These are phyloP conservation scores for Tylopilus cervinicoccineus DNA, from an alignment of 768 basidiomycete genomes.

Conservation along the genomic window DNA sequence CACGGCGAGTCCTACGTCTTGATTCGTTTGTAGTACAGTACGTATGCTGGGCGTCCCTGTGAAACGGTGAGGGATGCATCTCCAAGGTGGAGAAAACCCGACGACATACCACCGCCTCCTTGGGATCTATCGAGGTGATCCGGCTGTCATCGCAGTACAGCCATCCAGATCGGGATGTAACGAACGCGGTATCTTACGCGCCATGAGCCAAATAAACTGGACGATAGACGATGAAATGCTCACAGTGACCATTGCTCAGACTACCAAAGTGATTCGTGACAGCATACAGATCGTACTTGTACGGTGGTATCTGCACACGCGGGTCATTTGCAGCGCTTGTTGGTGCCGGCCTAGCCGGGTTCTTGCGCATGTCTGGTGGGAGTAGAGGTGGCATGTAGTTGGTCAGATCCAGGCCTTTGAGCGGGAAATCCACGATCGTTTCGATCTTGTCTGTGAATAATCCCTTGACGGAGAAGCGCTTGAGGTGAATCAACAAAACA, in stretches of 20 bases:
- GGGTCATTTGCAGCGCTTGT: conserved; percentile 56
- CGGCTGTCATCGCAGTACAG: conserved; percentile 92
- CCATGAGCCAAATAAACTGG: background rate
- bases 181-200: conserved; percentile 81
- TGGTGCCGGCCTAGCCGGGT: conserved; percentile 36
- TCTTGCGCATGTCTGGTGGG: conserved; percentile 57
- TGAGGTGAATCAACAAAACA: conserved; percentile 86
- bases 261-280: conserved; percentile 97
- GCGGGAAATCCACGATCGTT: conserved; percentile 89
- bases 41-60: conserved; percentile 67
- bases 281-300: conserved; percentile 89
- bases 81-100: background rate
- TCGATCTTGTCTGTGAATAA: conserved; percentile 96
- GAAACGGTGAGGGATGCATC: conserved; percentile 24
- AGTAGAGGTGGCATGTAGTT: conserved; percentile 84
- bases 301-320: conserved; percentile 79
- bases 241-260: conserved; percentile 93
- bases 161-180: conserved; percentile 87
- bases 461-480: conserved; percentile 88
- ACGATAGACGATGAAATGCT: conserved; percentile 29
- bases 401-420: conserved; percentile 57
- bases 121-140: conserved; percentile 65
- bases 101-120: conserved; percentile 76
- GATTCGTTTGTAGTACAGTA: conserved; percentile 75
- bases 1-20: conserved; percentile 14